phyloP scores from a whole-genome alignment of 176 grass and related monocot species.

The Typha latifolia region DNA sequence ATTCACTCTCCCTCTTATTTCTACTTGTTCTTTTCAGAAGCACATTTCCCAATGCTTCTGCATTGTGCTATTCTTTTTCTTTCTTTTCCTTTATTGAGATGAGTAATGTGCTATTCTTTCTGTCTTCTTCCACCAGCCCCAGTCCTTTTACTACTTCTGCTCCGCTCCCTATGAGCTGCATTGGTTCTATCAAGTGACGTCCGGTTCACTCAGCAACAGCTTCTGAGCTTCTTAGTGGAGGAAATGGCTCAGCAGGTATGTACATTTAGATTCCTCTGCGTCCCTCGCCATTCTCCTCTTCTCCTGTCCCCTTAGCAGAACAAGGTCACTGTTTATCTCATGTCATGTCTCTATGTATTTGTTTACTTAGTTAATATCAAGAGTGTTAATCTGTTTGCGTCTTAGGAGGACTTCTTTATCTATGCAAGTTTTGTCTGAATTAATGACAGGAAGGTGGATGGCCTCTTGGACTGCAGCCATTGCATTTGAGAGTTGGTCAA shows the following conservation, averaged over 20 bases:
- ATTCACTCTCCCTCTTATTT: no score
- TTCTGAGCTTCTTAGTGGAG: neutral
- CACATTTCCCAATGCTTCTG: neutral
- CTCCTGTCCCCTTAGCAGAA: neutral
- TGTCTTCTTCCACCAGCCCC: neutral
- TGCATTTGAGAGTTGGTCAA: slow-evolving; percentile 14
- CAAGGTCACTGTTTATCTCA: neutral
- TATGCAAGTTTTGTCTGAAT: neutral
- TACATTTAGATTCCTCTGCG: neutral
- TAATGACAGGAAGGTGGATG: slow-evolving; percentile 17
- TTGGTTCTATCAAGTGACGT: neutral
- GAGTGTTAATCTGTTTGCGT: neutral
- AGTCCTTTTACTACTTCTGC: neutral
- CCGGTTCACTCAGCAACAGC: neutral
- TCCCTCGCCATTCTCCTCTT: neutral
- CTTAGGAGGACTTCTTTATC: neutral
- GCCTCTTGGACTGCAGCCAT: slow-evolving; percentile 24
- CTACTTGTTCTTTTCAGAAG: no score
- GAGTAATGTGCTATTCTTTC: neutral
- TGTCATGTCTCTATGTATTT: neutral
- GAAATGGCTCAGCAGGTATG: slow-evolving; percentile 9
- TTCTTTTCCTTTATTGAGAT: neutral
- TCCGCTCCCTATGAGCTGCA: neutral
- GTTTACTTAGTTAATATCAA: neutral
- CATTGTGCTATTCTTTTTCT: neutral